Conservation (phyloP, 2,329 filamentous ascomycete species). For the Aureobasidium namibiae region DNA sequence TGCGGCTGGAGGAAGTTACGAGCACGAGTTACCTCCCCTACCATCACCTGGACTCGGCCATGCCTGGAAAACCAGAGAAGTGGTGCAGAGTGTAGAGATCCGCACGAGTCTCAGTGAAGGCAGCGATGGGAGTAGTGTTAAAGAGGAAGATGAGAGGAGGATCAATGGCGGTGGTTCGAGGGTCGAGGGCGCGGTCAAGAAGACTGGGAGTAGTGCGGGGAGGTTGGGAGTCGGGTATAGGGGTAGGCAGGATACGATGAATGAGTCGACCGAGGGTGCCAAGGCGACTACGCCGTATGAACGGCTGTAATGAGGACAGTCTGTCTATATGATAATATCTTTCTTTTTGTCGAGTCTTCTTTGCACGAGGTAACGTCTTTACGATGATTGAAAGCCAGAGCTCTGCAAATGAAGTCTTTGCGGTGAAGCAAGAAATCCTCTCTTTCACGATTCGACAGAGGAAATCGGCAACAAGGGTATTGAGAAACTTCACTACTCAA, state of each 20-base stretch:
- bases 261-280: neutral
- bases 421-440: no score
- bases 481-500: no score
- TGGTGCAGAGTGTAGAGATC: constrained; percentile 10
- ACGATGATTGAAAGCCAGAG: no score
- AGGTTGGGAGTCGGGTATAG: neutral
- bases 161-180: neutral
- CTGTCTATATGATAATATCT: no score
- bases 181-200: neutral
- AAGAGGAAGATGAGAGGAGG: neutral
- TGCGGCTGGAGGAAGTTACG: neutral
- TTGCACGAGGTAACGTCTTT: no score
- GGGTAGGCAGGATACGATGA: neutral
- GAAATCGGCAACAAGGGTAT: no score
- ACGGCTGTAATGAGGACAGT: neutral
- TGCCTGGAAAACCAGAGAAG: neutral
- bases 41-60: neutral
- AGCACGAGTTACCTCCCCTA: neutral
- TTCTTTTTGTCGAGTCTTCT: no score
- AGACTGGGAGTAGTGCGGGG: neutral
- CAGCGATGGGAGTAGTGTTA: neutral
- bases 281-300: neutral
- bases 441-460: no score
- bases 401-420: no score
- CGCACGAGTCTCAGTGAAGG: neutral